These are phyloP conservation scores for Rutidosis leptorrhynchoides DNA, from an alignment of 129 eudicot genomes.

Conservation along the genomic window DNA sequence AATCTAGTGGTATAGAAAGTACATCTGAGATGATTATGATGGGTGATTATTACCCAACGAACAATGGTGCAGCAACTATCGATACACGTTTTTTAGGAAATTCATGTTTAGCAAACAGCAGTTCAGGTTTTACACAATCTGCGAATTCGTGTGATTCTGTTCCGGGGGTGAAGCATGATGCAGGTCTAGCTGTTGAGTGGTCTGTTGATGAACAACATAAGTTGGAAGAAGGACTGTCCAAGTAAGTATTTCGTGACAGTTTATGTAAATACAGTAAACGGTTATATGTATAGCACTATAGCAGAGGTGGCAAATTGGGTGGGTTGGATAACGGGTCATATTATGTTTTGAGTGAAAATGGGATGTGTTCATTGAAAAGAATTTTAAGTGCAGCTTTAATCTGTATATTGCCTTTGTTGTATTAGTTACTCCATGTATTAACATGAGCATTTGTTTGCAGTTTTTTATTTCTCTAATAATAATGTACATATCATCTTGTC, in stretches of 20 bases:
- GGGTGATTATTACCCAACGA: conserved; percentile 37
- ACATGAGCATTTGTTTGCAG: neutral
- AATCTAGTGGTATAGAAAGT: conserved; percentile 38
- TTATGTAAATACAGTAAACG: neutral
- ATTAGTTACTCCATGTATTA: conserved; percentile 6
- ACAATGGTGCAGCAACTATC: conserved; percentile 16
- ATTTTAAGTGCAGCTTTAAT: neutral
- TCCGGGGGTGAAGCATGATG: conserved; percentile 64
- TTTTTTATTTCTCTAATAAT: neutral
- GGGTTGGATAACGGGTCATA: neutral
- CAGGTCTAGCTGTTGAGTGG: conserved; percentile 82
- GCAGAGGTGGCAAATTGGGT: neutral
- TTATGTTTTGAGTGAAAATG: neutral
- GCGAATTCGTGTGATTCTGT: conserved; percentile 45
- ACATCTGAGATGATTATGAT: conserved; percentile 50
- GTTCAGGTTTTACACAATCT: conserved; percentile 30
- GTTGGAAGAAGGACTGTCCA: conserved; percentile 87
- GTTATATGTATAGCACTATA: neutral
- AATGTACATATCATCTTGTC: neutral
- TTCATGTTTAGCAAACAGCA: conserved; percentile 31
- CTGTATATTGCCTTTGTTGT: conserved; percentile 5
- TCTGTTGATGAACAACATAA: conserved; percentile 74
- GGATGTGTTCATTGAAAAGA: neutral
- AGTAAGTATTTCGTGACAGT: conserved; percentile 46
- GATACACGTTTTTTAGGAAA: conserved; percentile 33